A percentile compares a stretch with the other conserved stretches of the same genome.
phyloP scores from a whole-genome alignment of 169 alveolate genomes.

The Cyclospora cayetanensis region DNA sequence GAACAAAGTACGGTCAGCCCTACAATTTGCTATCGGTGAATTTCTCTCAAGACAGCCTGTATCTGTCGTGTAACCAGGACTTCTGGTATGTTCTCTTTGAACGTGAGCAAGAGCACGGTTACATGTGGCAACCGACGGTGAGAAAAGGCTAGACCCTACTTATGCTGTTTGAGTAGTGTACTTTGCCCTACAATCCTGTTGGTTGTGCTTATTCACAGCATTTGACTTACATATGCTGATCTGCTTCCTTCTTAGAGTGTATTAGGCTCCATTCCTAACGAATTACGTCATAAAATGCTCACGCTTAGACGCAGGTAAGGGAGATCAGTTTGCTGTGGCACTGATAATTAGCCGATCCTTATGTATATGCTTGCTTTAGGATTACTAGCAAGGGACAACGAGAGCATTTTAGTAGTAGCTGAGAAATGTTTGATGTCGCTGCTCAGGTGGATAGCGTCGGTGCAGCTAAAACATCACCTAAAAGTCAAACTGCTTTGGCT shows the following conservation, averaged over 20 bases:
- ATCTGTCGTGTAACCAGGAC: slow-evolving; percentile 23
- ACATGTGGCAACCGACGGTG: slow-evolving; percentile 61
- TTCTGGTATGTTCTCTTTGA: slow-evolving; percentile 54
- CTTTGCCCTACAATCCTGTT: not conserved
- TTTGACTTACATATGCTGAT: too few species aligned
- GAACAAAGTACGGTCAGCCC: too few species aligned
- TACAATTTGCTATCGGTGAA: too few species aligned
- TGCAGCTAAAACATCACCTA: not conserved
- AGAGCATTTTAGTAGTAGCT: not conserved
- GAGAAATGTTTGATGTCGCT: not conserved
- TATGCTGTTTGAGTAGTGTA: not conserved
- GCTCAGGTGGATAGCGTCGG: slow-evolving; percentile 44
- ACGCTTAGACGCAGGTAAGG: slow-evolving; percentile 41
- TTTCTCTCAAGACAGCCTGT: too few species aligned
- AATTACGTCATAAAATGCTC: slow-evolving; percentile 55
- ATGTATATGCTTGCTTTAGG: not conserved
- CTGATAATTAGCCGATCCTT: not conserved
- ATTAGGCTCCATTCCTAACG: slow-evolving; percentile 37
- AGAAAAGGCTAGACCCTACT: not conserved
- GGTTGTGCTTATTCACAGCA: not conserved
- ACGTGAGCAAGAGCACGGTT: slow-evolving; percentile 44
- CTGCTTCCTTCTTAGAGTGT: slow-evolving; percentile 2
- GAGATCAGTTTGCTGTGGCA: not conserved
- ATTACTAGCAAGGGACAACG: not conserved
- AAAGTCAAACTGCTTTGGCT: slow-evolving; percentile 49